phyloP scores from a whole-genome alignment of 495 filamentous ascomycete species.

The Endocarpon pusillum region DNA sequence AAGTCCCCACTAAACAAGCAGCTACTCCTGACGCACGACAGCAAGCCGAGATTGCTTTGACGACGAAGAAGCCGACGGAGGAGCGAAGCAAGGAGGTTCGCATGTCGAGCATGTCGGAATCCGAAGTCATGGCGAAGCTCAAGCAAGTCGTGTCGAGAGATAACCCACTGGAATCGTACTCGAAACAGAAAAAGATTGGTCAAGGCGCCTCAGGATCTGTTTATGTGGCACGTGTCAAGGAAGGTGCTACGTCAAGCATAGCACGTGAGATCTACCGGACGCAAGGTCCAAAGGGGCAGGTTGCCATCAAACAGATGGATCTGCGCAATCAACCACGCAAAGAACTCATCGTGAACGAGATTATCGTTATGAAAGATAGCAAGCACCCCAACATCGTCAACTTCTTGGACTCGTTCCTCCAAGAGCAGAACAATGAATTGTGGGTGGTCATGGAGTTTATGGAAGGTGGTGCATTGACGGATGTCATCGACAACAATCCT shows the following conservation, averaged over 20 bases:
- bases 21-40: slow-evolving; percentile 45
- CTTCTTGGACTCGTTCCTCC: slow-evolving; percentile 90
- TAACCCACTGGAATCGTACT: slow-evolving; percentile 80
- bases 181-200: slow-evolving; percentile 98
- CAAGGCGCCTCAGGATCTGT: slow-evolving; percentile 96
- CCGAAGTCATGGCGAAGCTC: slow-evolving; percentile 88
- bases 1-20: slow-evolving; percentile 22
- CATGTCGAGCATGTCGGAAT: slow-evolving; percentile 94
- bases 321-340: slow-evolving; percentile 91
- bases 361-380: slow-evolving; percentile 99
- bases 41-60: slow-evolving; percentile 66
- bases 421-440: slow-evolving; percentile 78
- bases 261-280: slow-evolving; percentile 49
- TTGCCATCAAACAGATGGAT: slow-evolving; percentile 99
- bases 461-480: slow-evolving; percentile 93
- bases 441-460: slow-evolving; percentile 99
- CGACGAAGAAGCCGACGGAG: slow-evolving; percentile 47
- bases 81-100: slow-evolving; percentile 76
- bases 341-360: slow-evolving; percentile 98
- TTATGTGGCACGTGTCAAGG: slow-evolving; percentile 87
- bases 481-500: slow-evolving; percentile 95
- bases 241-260: slow-evolving; percentile 45
- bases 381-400: slow-evolving; percentile 97
- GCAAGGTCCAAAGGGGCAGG: slow-evolving; percentile 58
- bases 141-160: slow-evolving; percentile 85